phyloP scores from a whole-genome alignment of 768 basidiomycete genomes.

The Leucosporidium scottii region DNA sequence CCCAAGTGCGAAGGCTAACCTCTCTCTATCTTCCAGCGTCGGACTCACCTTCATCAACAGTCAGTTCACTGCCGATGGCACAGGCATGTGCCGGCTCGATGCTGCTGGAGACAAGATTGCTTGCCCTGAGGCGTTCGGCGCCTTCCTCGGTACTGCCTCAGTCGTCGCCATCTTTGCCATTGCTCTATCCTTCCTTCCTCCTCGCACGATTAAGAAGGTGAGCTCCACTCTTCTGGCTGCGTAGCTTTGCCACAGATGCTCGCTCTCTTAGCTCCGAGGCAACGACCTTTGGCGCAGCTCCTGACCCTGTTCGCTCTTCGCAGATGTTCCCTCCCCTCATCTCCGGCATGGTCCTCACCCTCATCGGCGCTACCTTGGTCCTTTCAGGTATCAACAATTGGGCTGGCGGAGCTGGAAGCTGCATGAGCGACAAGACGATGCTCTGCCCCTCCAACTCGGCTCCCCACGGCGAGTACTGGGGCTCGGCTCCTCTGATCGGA shows the following conservation, averaged over 20 bases:
- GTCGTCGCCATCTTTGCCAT: slow-evolving; percentile 33
- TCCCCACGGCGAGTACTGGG: slow-evolving; percentile 58
- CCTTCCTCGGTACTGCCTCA: slow-evolving; percentile 32
- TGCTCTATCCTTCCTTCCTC: slow-evolving; percentile 32
- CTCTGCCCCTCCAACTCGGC: slow-evolving; percentile 55
- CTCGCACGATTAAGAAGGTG: slow-evolving; percentile 30
- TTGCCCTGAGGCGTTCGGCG: slow-evolving; percentile 35
- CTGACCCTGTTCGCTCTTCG: background rate
- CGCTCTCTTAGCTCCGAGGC: no score
- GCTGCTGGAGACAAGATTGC: slow-evolving; percentile 34
- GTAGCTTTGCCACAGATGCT: no score
- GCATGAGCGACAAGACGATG: slow-evolving; percentile 41
- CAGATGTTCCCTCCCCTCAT: slow-evolving; percentile 68
- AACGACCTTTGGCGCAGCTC: no score
- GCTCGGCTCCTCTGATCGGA: slow-evolving; percentile 1
- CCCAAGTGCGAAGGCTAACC: background rate
- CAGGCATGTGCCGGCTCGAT: slow-evolving; percentile 29
- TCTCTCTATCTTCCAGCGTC: background rate
- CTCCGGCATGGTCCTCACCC: slow-evolving; percentile 68
- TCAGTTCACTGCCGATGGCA: slow-evolving; percentile 17
- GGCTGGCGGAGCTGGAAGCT: slow-evolving; percentile 74
- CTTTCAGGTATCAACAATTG: slow-evolving; percentile 67
- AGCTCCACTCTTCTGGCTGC: background rate
- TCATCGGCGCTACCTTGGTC: slow-evolving; percentile 71
- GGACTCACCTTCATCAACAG: slow-evolving; percentile 13